Evolutionary conservation across 2,329 filamentous ascomycete species (phyloP).

Genomic region (Teratosphaeria viscida): DNA sequence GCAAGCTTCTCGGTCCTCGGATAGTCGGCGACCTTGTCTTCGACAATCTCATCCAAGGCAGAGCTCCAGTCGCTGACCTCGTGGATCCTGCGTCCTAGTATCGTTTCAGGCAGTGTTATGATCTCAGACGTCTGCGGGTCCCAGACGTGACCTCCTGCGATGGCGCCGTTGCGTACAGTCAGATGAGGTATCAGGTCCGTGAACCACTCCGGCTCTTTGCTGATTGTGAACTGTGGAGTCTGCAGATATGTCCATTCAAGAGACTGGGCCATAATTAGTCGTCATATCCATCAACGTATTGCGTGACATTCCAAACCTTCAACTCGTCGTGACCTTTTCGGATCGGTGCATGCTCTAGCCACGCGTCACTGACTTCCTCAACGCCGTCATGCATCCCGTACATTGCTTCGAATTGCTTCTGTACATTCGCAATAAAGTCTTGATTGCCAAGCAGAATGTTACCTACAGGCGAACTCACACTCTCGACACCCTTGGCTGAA

Average conservation of each 20-base stretch:
- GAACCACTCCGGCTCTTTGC: conserved; percentile 5
- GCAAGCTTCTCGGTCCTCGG: not conserved
- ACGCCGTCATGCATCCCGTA: conserved; percentile 44
- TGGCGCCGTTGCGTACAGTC: conserved; percentile 45
- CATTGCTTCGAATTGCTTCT: conserved; percentile 52
- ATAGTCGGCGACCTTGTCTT: not conserved
- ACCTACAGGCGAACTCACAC: conserved; percentile 71
- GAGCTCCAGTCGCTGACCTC: not conserved
- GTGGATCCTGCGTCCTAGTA: not conserved
- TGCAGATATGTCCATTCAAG: conserved; percentile 71
- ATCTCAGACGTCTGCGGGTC: conserved; percentile 24
- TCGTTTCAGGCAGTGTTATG: conserved; percentile 3
- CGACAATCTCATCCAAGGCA: not conserved
- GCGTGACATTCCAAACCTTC: conserved; percentile 32
- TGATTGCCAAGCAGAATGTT: conserved; percentile 57
- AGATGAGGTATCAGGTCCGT: conserved; percentile 13
- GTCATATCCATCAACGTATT: conserved; percentile 23
- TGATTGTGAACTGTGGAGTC: conserved; percentile 64
- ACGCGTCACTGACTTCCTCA: conserved; percentile 42
- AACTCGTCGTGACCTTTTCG: conserved; percentile 53
- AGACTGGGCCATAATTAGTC: conserved; percentile 33
- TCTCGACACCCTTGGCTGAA: conserved; percentile 76
- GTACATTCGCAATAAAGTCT: conserved; percentile 36
- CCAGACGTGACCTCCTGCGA: conserved; percentile 33
- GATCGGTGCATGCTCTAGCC: conserved; percentile 44